A percentile compares a stretch with the other conserved stretches of the same genome.
These are phyloP conservation scores for Citrus glauca DNA, from an alignment of 345 rosid genomes.

Conservation along the genomic window DNA sequence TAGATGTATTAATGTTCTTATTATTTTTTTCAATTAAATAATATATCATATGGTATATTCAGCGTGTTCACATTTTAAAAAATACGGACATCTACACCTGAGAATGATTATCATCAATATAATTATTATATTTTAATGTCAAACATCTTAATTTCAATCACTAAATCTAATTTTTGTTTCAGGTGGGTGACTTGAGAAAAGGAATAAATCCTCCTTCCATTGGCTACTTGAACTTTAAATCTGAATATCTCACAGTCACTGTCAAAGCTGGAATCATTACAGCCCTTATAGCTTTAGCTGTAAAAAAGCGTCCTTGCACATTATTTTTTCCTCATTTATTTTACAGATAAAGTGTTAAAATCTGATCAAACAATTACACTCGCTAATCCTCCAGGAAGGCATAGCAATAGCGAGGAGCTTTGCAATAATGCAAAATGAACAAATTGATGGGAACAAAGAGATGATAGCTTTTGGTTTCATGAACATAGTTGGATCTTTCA, in stretches of 20 bases:
- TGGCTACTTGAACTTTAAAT: conserved; percentile 45
- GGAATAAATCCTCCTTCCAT: conserved; percentile 76
- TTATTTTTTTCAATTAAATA: too few relatives aligned
- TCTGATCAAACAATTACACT: not conserved
- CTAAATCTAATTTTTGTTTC: not conserved
- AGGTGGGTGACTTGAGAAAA: conserved; percentile 79
- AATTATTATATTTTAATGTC: not conserved
- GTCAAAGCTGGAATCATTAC: conserved; percentile 63
- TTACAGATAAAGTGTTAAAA: not conserved
- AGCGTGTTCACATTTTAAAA: accelerated
- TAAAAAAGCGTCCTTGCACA: conserved; percentile 18
- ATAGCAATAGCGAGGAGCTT: conserved; percentile 89
- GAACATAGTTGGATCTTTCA: conserved; percentile 81
- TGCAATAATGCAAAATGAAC: conserved; percentile 69
- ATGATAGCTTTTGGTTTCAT: conserved; percentile 86
- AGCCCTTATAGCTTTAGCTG: conserved; percentile 71
- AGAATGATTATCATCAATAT: too few relatives aligned
- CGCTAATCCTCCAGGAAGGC: conserved; percentile 57
- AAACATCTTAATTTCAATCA: not conserved
- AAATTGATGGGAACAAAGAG: conserved; percentile 92
- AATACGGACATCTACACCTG: too few relatives aligned
- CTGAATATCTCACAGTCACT: conserved; percentile 48
- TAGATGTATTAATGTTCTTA: too few relatives aligned
- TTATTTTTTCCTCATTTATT: not conserved
- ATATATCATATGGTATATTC: too few relatives aligned